Conservation (phyloP, 2,329 filamentous ascomycete genomes). For the Phaeomoniella chlamydospora region DNA sequence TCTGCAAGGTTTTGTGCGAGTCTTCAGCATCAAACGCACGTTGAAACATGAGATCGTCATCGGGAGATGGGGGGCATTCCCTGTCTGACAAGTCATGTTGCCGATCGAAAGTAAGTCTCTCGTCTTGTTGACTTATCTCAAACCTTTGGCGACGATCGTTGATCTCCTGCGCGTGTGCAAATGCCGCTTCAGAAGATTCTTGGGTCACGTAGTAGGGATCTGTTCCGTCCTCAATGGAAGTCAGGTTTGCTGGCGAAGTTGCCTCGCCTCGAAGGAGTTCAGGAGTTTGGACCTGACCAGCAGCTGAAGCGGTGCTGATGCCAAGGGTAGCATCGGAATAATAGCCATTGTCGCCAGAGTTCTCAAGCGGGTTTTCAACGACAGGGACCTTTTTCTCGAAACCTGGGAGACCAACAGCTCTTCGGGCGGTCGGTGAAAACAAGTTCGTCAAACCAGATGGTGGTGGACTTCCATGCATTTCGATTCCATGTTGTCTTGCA, state of each 20-base stretch:
- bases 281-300: slow-evolving; percentile 25
- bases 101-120: slow-evolving; percentile 4
- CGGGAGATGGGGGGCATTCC: slow-evolving; percentile 15
- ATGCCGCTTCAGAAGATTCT: slow-evolving; percentile 10
- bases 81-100: slow-evolving; percentile 3
- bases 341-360: slow-evolving; percentile 17
- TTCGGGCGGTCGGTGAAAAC: slow-evolving; percentile 1
- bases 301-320: slow-evolving; percentile 26
- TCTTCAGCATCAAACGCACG: slow-evolving; percentile 3
- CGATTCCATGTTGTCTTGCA: not conserved
- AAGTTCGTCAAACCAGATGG: slow-evolving; percentile 2
- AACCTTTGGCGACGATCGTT: slow-evolving; percentile 12
- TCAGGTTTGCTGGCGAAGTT: slow-evolving; percentile 4
- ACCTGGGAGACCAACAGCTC: not conserved
- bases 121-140: slow-evolving; percentile 9
- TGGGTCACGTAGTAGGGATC: slow-evolving; percentile 3
- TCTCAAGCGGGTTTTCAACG: slow-evolving; percentile 10
- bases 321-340: slow-evolving; percentile 27
- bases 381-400: slow-evolving; percentile 4
- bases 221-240: slow-evolving; percentile 2
- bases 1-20: slow-evolving; percentile 5
- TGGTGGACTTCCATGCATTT: not conserved
- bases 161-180: slow-evolving; percentile 12
- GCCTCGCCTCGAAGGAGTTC: slow-evolving; percentile 15
- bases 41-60: slow-evolving; percentile 11